Conservation (phyloP, 129 eudicot species). For the Flaveria robusta region DNA sequence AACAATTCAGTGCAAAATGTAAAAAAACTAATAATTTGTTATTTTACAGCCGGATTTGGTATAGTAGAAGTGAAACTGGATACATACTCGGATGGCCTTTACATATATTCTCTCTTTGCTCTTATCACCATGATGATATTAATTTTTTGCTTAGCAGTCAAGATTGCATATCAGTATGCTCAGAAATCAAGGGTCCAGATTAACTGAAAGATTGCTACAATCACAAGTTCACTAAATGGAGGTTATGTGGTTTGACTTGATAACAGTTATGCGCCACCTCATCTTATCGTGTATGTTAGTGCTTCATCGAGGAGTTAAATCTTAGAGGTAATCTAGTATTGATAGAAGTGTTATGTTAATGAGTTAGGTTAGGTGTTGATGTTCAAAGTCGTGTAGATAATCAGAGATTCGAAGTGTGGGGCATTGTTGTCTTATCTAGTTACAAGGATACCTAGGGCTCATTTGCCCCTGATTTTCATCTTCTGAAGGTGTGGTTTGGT, state of each 20-base stretch:
- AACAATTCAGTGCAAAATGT: neutral
- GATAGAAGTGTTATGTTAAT: conserved; percentile 13
- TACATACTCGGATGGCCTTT: neutral
- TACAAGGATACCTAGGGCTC: conserved; percentile 6
- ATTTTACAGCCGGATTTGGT: neutral
- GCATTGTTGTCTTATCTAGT: neutral
- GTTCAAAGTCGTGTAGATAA: conserved; percentile 27
- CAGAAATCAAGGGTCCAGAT: conserved; percentile 17
- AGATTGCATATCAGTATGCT: conserved; percentile 15
- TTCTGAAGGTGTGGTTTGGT: conserved; percentile 5
- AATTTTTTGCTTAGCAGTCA: neutral
- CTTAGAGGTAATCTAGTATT: conserved; percentile 12
- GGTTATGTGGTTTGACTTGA: conserved; percentile 13
- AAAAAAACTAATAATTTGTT: neutral
- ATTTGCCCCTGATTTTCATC: neutral
- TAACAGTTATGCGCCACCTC: neutral
- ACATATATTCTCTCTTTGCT: neutral
- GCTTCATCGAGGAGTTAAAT: neutral
- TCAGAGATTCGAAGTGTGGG: neutral
- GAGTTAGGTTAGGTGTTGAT: conserved; percentile 19
- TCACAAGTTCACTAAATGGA: conserved; percentile 7
- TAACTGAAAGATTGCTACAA: conserved; percentile 15
- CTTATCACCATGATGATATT: neutral
- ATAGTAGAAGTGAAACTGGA: neutral
- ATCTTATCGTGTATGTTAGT: conserved; percentile 20